These are phyloP conservation scores for Camellia oleifera DNA, from an alignment of 179 eudicot genomes.

Conservation along the genomic window DNA sequence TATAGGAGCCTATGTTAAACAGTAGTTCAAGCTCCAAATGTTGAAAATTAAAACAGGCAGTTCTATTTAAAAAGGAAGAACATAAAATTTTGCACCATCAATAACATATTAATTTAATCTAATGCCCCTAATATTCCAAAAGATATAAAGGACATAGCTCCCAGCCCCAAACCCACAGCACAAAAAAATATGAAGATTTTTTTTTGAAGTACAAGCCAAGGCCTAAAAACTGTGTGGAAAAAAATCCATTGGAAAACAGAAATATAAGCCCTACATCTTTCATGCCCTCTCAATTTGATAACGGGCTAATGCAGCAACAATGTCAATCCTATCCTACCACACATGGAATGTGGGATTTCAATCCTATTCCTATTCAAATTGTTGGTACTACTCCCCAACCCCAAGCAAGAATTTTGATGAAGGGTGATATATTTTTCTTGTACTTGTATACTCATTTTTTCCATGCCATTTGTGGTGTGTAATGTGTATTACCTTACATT, in stretches of 20 bases:
- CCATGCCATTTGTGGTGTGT: not conserved
- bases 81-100: not conserved
- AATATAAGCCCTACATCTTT: not conserved
- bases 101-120: not conserved
- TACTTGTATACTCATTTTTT: not conserved
- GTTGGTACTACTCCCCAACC: not conserved
- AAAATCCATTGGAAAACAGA: not conserved
- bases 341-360: not conserved
- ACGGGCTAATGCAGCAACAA: not conserved
- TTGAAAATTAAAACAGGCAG: not conserved
- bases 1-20: conserved; percentile 7
- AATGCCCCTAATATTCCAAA: not conserved
- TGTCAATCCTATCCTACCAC: not conserved
- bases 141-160: not conserved
- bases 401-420: not conserved
- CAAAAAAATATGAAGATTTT: not conserved
- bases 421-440: not conserved
- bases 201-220: not conserved
- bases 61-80: not conserved
- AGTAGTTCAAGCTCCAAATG: not conserved
- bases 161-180: not conserved
- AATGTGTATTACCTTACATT: not conserved
- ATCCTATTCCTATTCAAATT: not conserved
- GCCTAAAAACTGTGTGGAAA: not conserved
- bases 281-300: not conserved